Base-by-base conservation (phyloP, 2,329 filamentous ascomycete species). In the Penicillium sp. region DNA sequence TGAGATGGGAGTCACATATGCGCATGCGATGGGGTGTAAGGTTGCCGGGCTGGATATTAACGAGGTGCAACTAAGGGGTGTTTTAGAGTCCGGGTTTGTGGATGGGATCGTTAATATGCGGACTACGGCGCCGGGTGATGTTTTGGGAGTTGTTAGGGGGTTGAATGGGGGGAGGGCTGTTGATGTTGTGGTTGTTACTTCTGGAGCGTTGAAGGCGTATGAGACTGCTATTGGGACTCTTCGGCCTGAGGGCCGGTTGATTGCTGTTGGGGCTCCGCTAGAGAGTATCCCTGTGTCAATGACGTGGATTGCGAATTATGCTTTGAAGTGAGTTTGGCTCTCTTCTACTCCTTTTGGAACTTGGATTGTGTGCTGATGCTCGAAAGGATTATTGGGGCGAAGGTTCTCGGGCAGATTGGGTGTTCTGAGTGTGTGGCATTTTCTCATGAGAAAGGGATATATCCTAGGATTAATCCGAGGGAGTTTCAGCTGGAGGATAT, bases 1-100 rank as follows among this genome's bases (percentile, higher is more conserved):
- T n/a, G 62, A 63, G 37, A 49, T 68, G 5, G 67, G 62, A 14
- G 56, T 61, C 4, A 64, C 67, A 55, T 69, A 69, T 49, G 67
- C 63, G 18, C 54, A 55, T 37, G 66, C 62, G 2, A 58, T 67
- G 57, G 67, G 67, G 14, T 50, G 60, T 9, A 60, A 60, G 14
- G 67, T 68, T 25, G 49, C 68, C n/a, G 65, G 56, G 6, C 51
- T 69, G 15, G 67, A 69, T 50, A 55, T 61, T 9, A 22, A 33
- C 12, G 52, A 55, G 46, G 37, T 20, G 23, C 57, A 57, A 37
- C 35, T 60, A 25, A 15, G 33, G 11, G 40, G 27, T 12, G 35
- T 54, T 22, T 33, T 44, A 27, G 41, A 42, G 15, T 43, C 22
- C 1, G 49, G 49, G 2, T 22, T 35, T 41, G 43, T 42, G 15